Evolutionary conservation across 148 eudicot species (phyloP).

Genomic region (Silene conica): DNA sequence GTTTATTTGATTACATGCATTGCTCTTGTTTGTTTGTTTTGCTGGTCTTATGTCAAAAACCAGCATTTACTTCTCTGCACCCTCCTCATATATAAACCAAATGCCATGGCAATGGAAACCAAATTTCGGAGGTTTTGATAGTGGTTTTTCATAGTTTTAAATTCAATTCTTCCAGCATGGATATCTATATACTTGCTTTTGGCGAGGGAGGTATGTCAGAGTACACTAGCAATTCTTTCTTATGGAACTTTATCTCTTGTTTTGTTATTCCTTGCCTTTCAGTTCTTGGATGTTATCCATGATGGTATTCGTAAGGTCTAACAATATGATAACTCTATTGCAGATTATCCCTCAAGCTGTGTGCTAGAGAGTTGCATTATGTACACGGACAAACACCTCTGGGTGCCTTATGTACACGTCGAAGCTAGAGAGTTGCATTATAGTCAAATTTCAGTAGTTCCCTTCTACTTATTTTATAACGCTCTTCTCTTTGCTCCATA

Average conservation of each 20-base stretch:
- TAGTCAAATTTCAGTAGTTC: no score
- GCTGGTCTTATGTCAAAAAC: conserved; percentile 87
- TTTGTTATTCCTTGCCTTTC: no score
- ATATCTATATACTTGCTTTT: conserved; percentile 69
- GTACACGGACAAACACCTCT: no score
- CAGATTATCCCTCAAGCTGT: conserved; percentile 90
- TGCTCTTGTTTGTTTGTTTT: conserved; percentile 54
- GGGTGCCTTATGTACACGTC: no score
- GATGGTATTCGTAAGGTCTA: background rate
- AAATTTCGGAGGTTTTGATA: background rate
- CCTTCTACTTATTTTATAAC: no score
- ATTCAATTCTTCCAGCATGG: conserved; percentile 79
- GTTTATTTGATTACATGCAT: conserved; percentile 50
- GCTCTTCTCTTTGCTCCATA: no score
- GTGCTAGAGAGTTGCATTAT: conserved; percentile 36
- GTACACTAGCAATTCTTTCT: no score
- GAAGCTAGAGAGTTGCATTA: no score
- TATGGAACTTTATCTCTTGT: no score
- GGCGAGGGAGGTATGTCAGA: conserved; percentile 74
- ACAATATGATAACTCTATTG: background rate
- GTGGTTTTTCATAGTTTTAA: background rate
- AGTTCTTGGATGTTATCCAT: background rate
- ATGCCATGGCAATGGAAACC: conserved; percentile 89
- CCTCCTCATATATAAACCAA: conserved; percentile 78
- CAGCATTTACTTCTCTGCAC: conserved; percentile 79